Evolutionary conservation across 169 alveolate genomes (phyloP), one percentile per base, ranked within the genome.

Genomic region (Cryptosporidium ubiquitum): DNA sequence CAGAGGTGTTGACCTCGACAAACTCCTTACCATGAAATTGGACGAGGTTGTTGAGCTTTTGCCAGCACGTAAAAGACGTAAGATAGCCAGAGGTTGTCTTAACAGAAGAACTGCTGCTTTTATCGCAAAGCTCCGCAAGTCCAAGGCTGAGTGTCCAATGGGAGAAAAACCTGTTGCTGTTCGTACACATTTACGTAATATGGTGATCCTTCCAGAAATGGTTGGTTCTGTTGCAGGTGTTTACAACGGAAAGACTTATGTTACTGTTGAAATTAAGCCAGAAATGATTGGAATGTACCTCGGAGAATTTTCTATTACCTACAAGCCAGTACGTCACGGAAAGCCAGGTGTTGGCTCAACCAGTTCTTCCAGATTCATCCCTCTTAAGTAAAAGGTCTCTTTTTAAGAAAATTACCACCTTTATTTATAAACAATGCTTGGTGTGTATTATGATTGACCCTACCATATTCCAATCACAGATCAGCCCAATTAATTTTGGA

Each of bases 261-360:
- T 95, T 93, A 95, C 97, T 79, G 99, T 98, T 70, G 99, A 98
- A 94, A 96, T 98, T 89, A 98, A 98, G 94, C 99, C 99, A 29
- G 99, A 98, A 94, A 98, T 98, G 99, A 96, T 98, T 86, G 99
- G 99, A 70, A 96, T 97, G 96, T 98, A 98, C 94, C 95, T 98
- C 75, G 99, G 99, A 29, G 99, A 98, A 94, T 98, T 98, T 95
- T 97, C 99, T 66, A 96, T 98, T 92, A 97, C 99, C 58, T 98
- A 98, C 98, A 98, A 97, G 95, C 99, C 99, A 91, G 98, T 97
- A 64, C 95, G 96, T 86, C 99, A 98, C 95, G 99, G 99, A 58
- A 97, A 97, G 85, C 98, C 99, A 44, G 99, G 99, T 52, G 97
- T 97, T 42, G 99, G 99, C 31, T 98, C 99, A 40, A 96, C 99